Evolutionary conservation across 1,284 basidiomycete species (phyloP), one percentile per base, ranked within the genome.

Genomic region (Tylopilus sp.): DNA sequence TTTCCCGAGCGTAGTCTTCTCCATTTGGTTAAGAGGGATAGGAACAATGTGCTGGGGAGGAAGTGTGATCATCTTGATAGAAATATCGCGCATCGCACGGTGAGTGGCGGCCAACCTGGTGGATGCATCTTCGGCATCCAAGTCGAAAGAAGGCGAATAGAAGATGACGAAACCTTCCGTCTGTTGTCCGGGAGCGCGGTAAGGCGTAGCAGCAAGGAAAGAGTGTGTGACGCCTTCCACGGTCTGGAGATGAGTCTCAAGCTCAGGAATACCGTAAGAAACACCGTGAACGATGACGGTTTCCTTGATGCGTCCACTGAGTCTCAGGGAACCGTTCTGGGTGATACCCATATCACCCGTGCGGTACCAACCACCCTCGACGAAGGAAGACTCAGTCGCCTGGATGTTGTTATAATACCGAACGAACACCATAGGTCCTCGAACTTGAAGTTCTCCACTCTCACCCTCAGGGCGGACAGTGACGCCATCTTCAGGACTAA

Each of bases 381-480:
- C 73, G 22, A 71, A 69, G 29, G n/a, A n/a, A n/a, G n/a, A n/a
- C n/a, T n/a, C n/a, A n/a, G 74, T 77, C 7, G 76, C 76, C 32
- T 64, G 57, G 15, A 61, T 56, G 57, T 78, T 76, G 64, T 72
- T 74, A 60, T 71, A 71, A 52, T 77, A 78, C n/a, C 69, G 65
- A 9, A 64, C 59, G 51, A 78, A 76, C 2, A 76, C 35, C 52
- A 71, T 75, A 3, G 74, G 67, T 4, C 74, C 75, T 5, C 64
- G 66, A 22, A 76, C 59, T 53, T 77, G 74, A 8, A 76, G 65
- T 29, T 75, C 70, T 31, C 75, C 74, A 26, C 64, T 65, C 53
- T 73, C 61, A 15, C 62, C 62, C 3, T 65, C 60, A 14, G 53
- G 48, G 31, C 64, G 66, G 29, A 55, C 54, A 7, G 63, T 68